phyloP scores from a whole-genome alignment of 2,329 filamentous ascomycete genomes.

The Aureobasidium sp. region DNA sequence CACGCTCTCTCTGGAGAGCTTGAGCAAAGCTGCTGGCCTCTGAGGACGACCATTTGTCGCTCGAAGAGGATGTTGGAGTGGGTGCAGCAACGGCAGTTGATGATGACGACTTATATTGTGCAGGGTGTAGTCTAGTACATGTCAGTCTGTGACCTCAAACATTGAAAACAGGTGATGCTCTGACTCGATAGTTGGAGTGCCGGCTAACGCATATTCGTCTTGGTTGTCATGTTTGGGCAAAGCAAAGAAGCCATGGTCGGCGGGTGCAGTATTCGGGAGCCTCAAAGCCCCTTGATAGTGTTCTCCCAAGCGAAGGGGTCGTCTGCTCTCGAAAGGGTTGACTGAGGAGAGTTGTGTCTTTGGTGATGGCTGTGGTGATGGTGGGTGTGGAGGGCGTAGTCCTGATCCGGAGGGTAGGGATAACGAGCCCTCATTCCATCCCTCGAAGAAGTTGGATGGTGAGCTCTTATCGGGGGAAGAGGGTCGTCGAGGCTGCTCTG shows the following conservation, averaged over 20 bases:
- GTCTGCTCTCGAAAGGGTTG: neutral
- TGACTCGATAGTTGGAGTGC: conserved; percentile 1
- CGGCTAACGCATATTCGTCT: neutral
- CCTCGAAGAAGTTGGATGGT: conserved; percentile 3
- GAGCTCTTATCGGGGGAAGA: conserved; percentile 22
- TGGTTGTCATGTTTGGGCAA: neutral
- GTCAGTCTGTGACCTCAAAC: neutral
- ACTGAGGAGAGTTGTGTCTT: conserved; percentile 3
- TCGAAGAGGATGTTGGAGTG: neutral
- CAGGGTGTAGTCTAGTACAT: conserved; percentile 2
- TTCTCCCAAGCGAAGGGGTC: conserved; percentile 16
- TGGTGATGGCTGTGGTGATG: conserved; percentile 16
- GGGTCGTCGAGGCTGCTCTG: conserved; percentile 24
- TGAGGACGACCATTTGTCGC: neutral
- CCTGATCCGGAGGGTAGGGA: conserved; percentile 1
- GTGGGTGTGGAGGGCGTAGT: conserved; percentile 1
- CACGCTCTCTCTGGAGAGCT: neutral
- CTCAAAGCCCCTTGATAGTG: conserved; percentile 3
- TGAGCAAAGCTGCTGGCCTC: conserved; percentile 15
- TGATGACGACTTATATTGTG: neutral
- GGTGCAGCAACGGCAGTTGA: neutral
- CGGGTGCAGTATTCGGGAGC: neutral
- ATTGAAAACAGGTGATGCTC: neutral
- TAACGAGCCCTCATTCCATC: conserved; percentile 13
- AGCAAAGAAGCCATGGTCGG: conserved; percentile 1